Evolutionary conservation across 768 basidiomycete species (phyloP), one percentile per base, ranked within the genome.

Genomic region (Sarcodon sp.): DNA sequence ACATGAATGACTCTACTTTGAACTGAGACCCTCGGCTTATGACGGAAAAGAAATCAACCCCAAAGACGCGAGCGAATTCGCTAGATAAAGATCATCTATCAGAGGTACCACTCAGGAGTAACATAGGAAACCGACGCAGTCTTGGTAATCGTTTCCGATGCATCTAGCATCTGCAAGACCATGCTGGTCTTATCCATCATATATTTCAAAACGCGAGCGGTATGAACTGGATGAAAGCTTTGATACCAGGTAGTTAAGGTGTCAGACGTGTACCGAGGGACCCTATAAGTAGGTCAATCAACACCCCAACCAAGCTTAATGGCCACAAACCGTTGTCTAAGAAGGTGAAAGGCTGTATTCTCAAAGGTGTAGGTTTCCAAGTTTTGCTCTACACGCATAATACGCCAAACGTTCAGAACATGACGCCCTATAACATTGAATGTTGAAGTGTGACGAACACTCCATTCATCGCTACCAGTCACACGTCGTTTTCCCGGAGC

Each of bases 1-100:
- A 93, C 84, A 99, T 84, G 67, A 99, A 94, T 0, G 92, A 92
- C 66, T 99, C 96, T 27, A 98, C 96, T 66, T 98, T 99, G 71
- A 91, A 98, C 58, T 99, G 96, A 0, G 92, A 96, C 0, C 96
- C 96, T 33, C 96, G 79, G 51, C 79, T 91, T 53, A 96, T 77
- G 33, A 97, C 93, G 3, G 92, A 96, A 59, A 83, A 88, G 61
- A 97, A 98, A 64, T 99, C 96, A 39, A 99, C 83, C 0, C 96
- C 94, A 54, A 96, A 98, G 6, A 98, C 89, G 8, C 96, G 80
- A 36, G 96, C 93, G 57, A 97, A 97, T 63, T 99, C 96, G 11
- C 94, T 98, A 57, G 18, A 33, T 39, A n/a, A 16, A 4, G 39
- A 46, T n/a, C 12, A 3, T 35, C n/a, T 15, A 32, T 16, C 13